Conservation (phyloP, 352 stramenopile genomes). For the Pythium brachiatum region DNA sequence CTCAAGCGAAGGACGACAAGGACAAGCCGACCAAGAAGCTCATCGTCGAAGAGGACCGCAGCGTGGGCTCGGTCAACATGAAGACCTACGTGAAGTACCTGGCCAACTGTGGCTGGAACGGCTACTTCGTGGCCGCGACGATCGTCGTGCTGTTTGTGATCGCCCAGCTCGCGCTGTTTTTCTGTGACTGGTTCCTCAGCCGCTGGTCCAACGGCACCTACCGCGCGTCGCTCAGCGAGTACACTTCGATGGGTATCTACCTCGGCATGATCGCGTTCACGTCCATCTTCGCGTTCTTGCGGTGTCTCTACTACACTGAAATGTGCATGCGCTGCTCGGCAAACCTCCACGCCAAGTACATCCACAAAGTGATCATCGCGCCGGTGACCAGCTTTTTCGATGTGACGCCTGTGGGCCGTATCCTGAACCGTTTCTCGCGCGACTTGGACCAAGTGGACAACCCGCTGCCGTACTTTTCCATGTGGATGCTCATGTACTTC, state of each 20-base stretch:
- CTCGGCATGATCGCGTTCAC: conserved; percentile 33
- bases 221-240: conserved; percentile 24
- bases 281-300: conserved; percentile 34
- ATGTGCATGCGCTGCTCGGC: conserved; percentile 45
- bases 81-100: conserved; percentile 55
- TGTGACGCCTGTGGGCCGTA: conserved; percentile 29
- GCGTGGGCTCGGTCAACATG: conserved; percentile 34
- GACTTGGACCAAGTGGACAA: conserved; percentile 50
- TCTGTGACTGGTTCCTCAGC: conserved; percentile 54
- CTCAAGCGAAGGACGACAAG: neutral
- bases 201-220: conserved; percentile 39
- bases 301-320: conserved; percentile 46
- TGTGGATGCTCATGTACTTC: conserved; percentile 48
- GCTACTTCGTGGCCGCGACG: conserved; percentile 23
- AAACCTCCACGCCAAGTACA: conserved; percentile 43
- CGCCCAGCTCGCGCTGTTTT: conserved; percentile 44
- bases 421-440: conserved; percentile 37
- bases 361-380: conserved; percentile 36
- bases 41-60: conserved; percentile 40
- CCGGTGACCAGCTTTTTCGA: conserved; percentile 38
- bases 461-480: conserved; percentile 46
- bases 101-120: conserved; percentile 45
- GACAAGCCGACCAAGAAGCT: conserved; percentile 30
- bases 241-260: conserved; percentile 37
- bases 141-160: conserved; percentile 39